Percentiles rank a stretch among this genome's conserved stretches.
These are phyloP conservation scores for Russula olivacea DNA, from an alignment of 768 basidiomycete genomes.

Conservation along the genomic window DNA sequence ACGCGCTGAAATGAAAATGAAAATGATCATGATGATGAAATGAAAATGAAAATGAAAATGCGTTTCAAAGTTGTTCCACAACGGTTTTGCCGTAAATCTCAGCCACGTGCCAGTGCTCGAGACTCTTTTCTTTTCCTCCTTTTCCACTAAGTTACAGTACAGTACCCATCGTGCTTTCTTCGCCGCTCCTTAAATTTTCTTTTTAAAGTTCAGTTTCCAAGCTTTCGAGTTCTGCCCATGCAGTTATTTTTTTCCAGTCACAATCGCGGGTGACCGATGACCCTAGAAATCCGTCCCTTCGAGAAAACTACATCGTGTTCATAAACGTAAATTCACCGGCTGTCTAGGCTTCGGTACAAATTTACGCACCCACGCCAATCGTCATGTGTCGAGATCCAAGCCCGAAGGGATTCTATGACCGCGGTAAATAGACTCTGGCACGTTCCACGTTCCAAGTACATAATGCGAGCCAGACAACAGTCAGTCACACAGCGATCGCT, in stretches of 20 bases:
- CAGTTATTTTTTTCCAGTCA: no score
- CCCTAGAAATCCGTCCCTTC: background rate
- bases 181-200: background rate
- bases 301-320: slow-evolving; percentile 14
- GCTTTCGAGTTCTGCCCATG: background rate
- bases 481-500: background rate
- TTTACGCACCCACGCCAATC: background rate
- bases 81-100: no score
- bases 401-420: background rate
- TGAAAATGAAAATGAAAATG: no score
- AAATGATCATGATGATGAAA: background rate
- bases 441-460: background rate
- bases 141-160: no score
- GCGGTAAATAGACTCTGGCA: background rate
- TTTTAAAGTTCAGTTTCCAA: background rate
- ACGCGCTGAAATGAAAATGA: background rate
- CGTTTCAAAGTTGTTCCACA: background rate
- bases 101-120: no score
- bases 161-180: no score
- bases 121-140: no score
- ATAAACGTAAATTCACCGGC: slow-evolving; percentile 7
- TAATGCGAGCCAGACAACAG: background rate
- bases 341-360: slow-evolving; percentile 10
- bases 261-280: no score
- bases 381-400: background rate